A percentile compares a stretch with the other conserved stretches of the same genome.
These are phyloP conservation scores for Verticillium nubilum DNA, from an alignment of 2,329 filamentous ascomycete species.

Conservation along the genomic window DNA sequence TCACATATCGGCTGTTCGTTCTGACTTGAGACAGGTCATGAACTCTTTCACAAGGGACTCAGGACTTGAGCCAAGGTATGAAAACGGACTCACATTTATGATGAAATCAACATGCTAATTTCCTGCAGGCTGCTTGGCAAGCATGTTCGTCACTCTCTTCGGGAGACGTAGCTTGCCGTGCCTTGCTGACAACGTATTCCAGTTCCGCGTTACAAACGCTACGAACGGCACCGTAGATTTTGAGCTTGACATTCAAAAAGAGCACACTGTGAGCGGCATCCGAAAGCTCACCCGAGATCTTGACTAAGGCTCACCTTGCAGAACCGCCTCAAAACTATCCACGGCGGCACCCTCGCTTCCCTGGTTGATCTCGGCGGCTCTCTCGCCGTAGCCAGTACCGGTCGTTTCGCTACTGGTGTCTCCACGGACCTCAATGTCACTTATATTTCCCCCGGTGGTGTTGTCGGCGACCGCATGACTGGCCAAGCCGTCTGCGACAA, in stretches of 20 bases:
- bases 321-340: conserved; percentile 72
- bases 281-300: neutral
- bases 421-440: conserved; percentile 64
- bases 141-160: conserved; percentile 27
- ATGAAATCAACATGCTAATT: neutral
- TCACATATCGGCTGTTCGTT: neutral
- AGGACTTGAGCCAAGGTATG: conserved; percentile 82
- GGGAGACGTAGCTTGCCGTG: no score
- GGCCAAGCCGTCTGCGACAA: conserved; percentile 57
- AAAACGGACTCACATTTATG: no score
- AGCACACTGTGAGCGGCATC: conserved; percentile 59
- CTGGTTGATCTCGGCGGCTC: conserved; percentile 65
- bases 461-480: conserved; percentile 49
- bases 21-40: conserved; percentile 55
- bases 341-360: conserved; percentile 74
- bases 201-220: conserved; percentile 65
- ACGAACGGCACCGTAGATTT: conserved; percentile 66
- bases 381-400: conserved; percentile 59
- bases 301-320: conserved; percentile 21
- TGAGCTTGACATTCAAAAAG: conserved; percentile 66
- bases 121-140: conserved; percentile 32
- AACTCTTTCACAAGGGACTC: conserved; percentile 82
- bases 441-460: conserved; percentile 54
- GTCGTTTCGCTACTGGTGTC: conserved; percentile 57
- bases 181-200: no score